Base-by-base conservation (phyloP, 129 eudicot species). In the Flaveria bidentis region DNA sequence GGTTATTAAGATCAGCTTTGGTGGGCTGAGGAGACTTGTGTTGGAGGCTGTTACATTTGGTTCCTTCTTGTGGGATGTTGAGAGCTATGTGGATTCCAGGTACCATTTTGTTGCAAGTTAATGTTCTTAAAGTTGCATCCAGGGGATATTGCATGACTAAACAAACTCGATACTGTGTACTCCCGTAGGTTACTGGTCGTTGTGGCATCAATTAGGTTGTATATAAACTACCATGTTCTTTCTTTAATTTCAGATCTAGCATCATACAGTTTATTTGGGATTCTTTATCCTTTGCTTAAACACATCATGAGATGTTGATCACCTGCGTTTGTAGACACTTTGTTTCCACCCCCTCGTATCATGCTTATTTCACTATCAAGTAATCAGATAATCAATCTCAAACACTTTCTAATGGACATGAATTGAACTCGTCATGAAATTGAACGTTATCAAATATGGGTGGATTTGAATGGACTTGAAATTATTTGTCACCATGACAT, bases 11-110 rank as follows among this genome's bases (percentile, higher is more conserved):
- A 95, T 91, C 9, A 90, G 96, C 74, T 91, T 91, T 74, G 90
- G 92, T 22, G 96, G 99, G 30, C 53, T 95, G 52, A 89, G 81
- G 83, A 82, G 90, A 77, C 89, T 95, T 50, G 91, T 95, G 67
- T 75, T 95, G 82, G 99, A 95, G 82, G 99, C 97, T 41, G 97
- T 91, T 60, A 95, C 99, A 1, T 91, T 95, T 69, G 99, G 99
- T 67, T 89, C 99, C 7, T 88, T 95, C 81, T 87, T 95, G 75
- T 95, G 99, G 99, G 99, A 95, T 41, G 99, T 91, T 9, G 99
- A 95, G 92, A 89, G 96, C 84, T 85, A 87, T 76, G 96, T 91
- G 36, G 92, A 91, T 75, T 83, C 97, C 16, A 87, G 97, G 89
- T 91, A 85, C 84, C 90, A 84, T 78, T 91, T 88, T 52, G 92